These are phyloP conservation scores for Fraxinus quadrangulata DNA, from an alignment of 257 asterid species.

Conservation along the genomic window DNA sequence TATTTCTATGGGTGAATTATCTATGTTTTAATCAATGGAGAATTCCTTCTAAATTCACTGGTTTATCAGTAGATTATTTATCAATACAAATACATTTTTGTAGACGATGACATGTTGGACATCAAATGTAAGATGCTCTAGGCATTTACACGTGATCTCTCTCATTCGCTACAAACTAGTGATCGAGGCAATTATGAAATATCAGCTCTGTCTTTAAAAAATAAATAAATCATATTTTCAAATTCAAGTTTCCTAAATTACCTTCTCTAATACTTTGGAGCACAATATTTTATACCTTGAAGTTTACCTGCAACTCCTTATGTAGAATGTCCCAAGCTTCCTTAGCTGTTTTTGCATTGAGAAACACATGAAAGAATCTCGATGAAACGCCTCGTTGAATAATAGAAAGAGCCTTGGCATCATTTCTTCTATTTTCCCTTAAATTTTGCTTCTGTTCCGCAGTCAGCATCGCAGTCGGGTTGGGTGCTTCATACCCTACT, in stretches of 20 bases:
- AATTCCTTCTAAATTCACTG: background rate
- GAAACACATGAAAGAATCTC: background rate
- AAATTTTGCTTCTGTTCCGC: background rate
- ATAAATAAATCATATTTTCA: background rate
- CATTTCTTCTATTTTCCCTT: background rate
- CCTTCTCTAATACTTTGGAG: background rate
- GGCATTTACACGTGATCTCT: background rate
- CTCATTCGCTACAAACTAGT: background rate
- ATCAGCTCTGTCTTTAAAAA: background rate
- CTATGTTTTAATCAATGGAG: background rate
- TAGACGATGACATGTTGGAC: background rate
- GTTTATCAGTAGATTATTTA: background rate
- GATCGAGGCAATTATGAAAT: background rate
- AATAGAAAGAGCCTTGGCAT: conserved; percentile 15
- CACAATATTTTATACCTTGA: background rate
- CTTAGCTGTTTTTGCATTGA: conserved; percentile 11
- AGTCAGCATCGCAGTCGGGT: background rate
- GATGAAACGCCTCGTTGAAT: conserved; percentile 14
- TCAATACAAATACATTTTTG: background rate
- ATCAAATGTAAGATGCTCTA: background rate
- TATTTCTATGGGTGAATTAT: background rate
- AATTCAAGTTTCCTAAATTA: background rate
- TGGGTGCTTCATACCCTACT: background rate
- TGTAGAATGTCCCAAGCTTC: conserved; percentile 28
- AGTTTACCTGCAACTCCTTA: conserved; percentile 6